Conservation (phyloP, 352 stramenopile genomes). For the Pythium vanterpoolii region DNA sequence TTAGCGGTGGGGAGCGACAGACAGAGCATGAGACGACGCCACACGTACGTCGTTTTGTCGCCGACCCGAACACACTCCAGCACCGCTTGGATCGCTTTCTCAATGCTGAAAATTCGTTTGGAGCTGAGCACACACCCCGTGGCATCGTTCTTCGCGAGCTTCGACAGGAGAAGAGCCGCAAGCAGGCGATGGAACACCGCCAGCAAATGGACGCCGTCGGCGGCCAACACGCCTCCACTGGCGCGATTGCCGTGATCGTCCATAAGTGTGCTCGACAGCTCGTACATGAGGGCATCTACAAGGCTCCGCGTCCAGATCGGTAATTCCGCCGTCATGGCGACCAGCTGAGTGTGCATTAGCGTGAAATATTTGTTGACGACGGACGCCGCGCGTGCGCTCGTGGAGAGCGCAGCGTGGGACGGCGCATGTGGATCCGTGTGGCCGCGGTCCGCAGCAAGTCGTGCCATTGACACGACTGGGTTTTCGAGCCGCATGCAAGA, state of each 20-base stretch:
- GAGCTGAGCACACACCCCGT: slow-evolving; percentile 51
- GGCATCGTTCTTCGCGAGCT: slow-evolving; percentile 51
- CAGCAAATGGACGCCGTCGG: slow-evolving; percentile 52
- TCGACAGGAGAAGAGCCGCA: slow-evolving; percentile 43
- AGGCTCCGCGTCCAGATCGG: slow-evolving; percentile 59
- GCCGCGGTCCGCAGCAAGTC: slow-evolving; percentile 22
- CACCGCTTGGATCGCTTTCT: slow-evolving; percentile 56
- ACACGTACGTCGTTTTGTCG: slow-evolving; percentile 46
- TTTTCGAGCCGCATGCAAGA: slow-evolving; percentile 78
- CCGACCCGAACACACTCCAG: slow-evolving; percentile 64
- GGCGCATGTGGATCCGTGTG: slow-evolving; percentile 11
- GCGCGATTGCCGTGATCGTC: slow-evolving; percentile 29
- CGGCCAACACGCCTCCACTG: slow-evolving; percentile 19
- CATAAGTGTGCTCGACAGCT: slow-evolving; percentile 48
- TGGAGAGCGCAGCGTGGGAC: slow-evolving; percentile 32
- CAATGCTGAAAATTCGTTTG: slow-evolving; percentile 52
- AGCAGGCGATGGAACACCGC: slow-evolving; percentile 61
- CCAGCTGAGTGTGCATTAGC: slow-evolving; percentile 46
- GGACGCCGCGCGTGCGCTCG: slow-evolving; percentile 44
- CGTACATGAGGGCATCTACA: slow-evolving; percentile 45
- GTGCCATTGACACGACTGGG: slow-evolving; percentile 40
- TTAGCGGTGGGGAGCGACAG: neutral
- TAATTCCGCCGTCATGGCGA: slow-evolving; percentile 29
- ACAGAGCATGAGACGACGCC: neutral
- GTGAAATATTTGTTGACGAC: slow-evolving; percentile 55